phyloP scores from a whole-genome alignment of 768 basidiomycete species.

The Lactarius deliciosus region DNA sequence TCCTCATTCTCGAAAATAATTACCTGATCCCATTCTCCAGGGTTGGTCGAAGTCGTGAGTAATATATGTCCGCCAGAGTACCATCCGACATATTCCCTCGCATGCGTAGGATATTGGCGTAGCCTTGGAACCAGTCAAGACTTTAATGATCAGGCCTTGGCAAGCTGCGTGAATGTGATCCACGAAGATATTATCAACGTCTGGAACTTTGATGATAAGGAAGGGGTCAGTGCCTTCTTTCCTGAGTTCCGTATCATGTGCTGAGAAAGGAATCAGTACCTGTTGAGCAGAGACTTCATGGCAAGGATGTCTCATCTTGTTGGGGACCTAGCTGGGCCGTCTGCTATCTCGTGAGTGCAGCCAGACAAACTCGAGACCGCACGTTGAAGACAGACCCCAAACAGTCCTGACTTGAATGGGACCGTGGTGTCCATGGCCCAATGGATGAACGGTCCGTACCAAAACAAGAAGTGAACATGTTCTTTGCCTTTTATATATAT shows the following conservation, averaged over 20 bases:
- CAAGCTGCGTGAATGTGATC: conserved; percentile 1
- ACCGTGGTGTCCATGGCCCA: too few species aligned
- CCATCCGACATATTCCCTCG: not conserved
- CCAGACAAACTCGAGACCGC: not conserved
- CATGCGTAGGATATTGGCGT: conserved; percentile 18
- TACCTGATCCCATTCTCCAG: conserved; percentile 4
- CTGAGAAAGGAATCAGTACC: conserved; percentile 12
- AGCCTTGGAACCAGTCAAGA: conserved; percentile 9
- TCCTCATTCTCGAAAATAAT: not conserved
- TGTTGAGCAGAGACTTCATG: not conserved
- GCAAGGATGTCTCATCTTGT: conserved; percentile 1
- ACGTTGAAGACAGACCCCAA: not conserved
- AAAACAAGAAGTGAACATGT: not conserved
- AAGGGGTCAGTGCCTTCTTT: not conserved
- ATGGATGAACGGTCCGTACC: not conserved
- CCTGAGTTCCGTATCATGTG: not conserved
- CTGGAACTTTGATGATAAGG: conserved; percentile 6
- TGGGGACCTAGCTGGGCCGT: not conserved
- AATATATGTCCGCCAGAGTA: not conserved
- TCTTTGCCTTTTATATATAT: not conserved
- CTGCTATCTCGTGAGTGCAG: not conserved
- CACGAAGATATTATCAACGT: conserved; percentile 13
- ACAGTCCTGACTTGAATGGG: not conserved
- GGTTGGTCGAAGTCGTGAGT: conserved; percentile 17
- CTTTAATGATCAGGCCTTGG: not conserved